These are phyloP conservation scores for Trichoderma hamatum DNA, from an alignment of 2,329 filamentous ascomycete species.

Conservation along the genomic window DNA sequence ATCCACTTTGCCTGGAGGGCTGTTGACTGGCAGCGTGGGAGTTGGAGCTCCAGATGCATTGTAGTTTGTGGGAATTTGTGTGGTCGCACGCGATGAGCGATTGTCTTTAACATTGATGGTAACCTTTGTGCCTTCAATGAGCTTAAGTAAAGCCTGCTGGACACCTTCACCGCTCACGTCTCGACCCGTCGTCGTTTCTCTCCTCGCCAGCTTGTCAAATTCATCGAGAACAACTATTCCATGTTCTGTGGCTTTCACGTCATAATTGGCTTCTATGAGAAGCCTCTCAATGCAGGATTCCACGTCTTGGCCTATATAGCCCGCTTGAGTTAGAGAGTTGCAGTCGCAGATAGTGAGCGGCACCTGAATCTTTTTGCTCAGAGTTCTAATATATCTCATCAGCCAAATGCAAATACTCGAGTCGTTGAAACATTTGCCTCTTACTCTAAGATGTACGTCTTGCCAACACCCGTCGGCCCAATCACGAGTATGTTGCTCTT, in stretches of 20 bases:
- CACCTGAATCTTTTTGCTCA: slow-evolving; percentile 90
- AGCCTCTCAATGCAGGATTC: slow-evolving; percentile 91
- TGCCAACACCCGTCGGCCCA: slow-evolving; percentile 92
- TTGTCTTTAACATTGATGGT: slow-evolving; percentile 88
- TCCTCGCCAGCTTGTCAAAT: slow-evolving; percentile 93
- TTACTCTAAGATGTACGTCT: slow-evolving; percentile 86
- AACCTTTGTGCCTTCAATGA: slow-evolving; percentile 93
- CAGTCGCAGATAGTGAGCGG: slow-evolving; percentile 96
- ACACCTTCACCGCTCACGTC: slow-evolving; percentile 97
- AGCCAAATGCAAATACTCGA: neutral
- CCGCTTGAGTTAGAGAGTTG: slow-evolving; percentile 92
- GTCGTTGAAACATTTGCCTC: slow-evolving; percentile 31
- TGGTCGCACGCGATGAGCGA: slow-evolving; percentile 58
- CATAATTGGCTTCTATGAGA: slow-evolving; percentile 87
- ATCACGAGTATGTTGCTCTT: slow-evolving; percentile 94
- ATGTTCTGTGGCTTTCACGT: slow-evolving; percentile 79
- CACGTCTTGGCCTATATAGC: slow-evolving; percentile 98
- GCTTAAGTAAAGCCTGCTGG: slow-evolving; percentile 91
- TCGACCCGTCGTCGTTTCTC: slow-evolving; percentile 83
- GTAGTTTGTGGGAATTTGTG: slow-evolving; percentile 58
- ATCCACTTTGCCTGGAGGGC: slow-evolving; percentile 57
- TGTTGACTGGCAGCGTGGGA: slow-evolving; percentile 50
- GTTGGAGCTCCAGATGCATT: slow-evolving; percentile 48
- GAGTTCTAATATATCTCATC: slow-evolving; percentile 62
- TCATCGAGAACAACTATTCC: slow-evolving; percentile 97